These are phyloP conservation scores for Verticillium nonalfalfae DNA, from an alignment of 2,329 filamentous ascomycete species.

Conservation along the genomic window DNA sequence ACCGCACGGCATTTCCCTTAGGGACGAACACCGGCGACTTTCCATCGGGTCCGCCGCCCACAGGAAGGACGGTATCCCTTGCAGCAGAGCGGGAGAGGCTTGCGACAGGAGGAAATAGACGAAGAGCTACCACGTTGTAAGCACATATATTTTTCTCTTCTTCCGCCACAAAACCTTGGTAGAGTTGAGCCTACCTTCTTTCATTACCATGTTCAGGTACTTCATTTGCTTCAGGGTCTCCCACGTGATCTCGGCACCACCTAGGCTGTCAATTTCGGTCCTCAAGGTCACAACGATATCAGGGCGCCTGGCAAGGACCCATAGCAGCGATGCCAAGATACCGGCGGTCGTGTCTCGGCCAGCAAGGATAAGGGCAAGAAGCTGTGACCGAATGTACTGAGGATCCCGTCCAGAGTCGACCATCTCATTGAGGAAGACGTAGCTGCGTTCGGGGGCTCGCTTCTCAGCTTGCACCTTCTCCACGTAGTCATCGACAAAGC, in stretches of 20 bases:
- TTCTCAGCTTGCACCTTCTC: not conserved
- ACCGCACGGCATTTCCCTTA: conserved; percentile 37
- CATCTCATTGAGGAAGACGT: not conserved
- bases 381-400: not conserved
- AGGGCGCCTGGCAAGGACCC: not conserved
- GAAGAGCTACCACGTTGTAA: not conserved
- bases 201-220: too few species aligned
- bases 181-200: too few species aligned
- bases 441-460: not conserved
- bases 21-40: conserved; percentile 40
- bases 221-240: too few species aligned
- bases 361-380: not conserved
- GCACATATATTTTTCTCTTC: too few species aligned
- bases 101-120: not conserved
- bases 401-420: not conserved
- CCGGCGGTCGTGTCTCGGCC: not conserved
- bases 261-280: too few species aligned
- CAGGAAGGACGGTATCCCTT: not conserved
- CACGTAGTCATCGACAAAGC: not conserved
- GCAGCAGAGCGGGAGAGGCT: not conserved
- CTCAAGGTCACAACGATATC: not conserved
- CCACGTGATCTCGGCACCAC: too few species aligned
- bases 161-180: not conserved
- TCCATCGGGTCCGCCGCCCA: not conserved
- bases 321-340: not conserved